Evolutionary conservation across 768 basidiomycete genomes (phyloP).

Genomic region (Leucocoprinus leucothites): DNA sequence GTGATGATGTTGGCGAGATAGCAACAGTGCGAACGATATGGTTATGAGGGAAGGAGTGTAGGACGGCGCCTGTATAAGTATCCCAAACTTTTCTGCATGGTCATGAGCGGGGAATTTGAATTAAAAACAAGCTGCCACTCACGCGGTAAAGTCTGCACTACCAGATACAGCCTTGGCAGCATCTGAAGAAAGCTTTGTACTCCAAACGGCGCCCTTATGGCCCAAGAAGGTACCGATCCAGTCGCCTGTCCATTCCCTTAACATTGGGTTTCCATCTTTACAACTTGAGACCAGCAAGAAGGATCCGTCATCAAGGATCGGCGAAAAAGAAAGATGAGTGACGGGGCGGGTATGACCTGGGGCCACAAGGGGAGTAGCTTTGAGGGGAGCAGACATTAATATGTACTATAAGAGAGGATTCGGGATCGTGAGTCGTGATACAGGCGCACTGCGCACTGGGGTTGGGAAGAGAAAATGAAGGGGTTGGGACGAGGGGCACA

Average conservation of each 20-base stretch:
- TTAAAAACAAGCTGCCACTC: constrained; percentile 28
- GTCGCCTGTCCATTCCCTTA: constrained; percentile 96
- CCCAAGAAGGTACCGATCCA: constrained; percentile 95
- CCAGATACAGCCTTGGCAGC: constrained; percentile 85
- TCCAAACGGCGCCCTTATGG: constrained; percentile 96
- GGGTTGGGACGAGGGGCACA: constrained; percentile 10
- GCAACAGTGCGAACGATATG: constrained; percentile 98
- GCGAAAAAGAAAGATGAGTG: constrained; percentile 91
- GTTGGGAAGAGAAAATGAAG: constrained; percentile 21
- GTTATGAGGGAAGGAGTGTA: constrained; percentile 97
- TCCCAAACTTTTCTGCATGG: constrained; percentile 88
- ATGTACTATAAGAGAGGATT: constrained; percentile 23
- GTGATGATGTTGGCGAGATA: constrained; percentile 64
- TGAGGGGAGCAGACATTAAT: constrained; percentile 62
- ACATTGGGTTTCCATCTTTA: constrained; percentile 98
- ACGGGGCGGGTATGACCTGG: constrained; percentile 87
- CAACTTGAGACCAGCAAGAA: constrained; percentile 94
- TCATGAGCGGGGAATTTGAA: constrained; percentile 14
- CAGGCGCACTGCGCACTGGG: constrained; percentile 55
- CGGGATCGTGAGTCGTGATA: constrained; percentile 40
- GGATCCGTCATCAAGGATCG: constrained; percentile 77
- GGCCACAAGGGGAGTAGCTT: constrained; percentile 77
- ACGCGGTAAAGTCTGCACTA: constrained; percentile 98
- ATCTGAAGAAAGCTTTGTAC: constrained; percentile 86
- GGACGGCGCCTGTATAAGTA: constrained; percentile 78